These are phyloP conservation scores for Acanthamoeba lenticulata DNA, from an alignment of 208 protist species.

Conservation along the genomic window DNA sequence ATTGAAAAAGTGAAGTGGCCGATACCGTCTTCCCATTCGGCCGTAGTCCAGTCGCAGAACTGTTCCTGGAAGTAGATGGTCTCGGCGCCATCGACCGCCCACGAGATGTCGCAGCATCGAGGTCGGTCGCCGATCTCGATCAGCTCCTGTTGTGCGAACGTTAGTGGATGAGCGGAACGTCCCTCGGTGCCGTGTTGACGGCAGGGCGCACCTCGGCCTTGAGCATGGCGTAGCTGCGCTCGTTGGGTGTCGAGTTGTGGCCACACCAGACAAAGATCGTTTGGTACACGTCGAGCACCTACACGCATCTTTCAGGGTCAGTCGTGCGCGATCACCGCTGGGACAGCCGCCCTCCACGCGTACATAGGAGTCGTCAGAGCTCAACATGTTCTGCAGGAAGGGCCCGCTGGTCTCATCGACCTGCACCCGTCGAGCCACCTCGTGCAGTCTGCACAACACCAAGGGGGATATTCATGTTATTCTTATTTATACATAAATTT, in stretches of 20 bases:
- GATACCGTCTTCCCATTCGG: neutral
- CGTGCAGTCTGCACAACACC: neutral
- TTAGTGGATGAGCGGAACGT: no score
- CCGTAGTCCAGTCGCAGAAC: neutral
- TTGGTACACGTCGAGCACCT: conserved; percentile 48
- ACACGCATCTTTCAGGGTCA: no score
- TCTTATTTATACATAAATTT: neutral
- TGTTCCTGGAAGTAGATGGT: neutral
- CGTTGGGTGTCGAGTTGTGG: neutral
- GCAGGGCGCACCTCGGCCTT: no score
- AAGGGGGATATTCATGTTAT: no score
- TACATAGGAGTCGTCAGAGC: neutral
- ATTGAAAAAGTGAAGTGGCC: no score
- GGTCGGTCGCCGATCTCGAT: neutral
- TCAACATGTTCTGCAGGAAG: neutral
- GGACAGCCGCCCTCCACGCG: no score
- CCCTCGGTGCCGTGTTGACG: no score
- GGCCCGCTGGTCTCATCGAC: neutral
- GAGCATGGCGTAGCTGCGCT: conserved; percentile 1
- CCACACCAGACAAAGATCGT: conserved; percentile 72
- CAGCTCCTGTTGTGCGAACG: no score
- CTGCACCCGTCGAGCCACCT: neutral
- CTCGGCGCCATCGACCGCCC: neutral
- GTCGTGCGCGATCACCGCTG: no score
- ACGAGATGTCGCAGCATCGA: neutral